phyloP scores from a whole-genome alignment of 2,329 filamentous ascomycete species.

The Clarireedia sp. region DNA sequence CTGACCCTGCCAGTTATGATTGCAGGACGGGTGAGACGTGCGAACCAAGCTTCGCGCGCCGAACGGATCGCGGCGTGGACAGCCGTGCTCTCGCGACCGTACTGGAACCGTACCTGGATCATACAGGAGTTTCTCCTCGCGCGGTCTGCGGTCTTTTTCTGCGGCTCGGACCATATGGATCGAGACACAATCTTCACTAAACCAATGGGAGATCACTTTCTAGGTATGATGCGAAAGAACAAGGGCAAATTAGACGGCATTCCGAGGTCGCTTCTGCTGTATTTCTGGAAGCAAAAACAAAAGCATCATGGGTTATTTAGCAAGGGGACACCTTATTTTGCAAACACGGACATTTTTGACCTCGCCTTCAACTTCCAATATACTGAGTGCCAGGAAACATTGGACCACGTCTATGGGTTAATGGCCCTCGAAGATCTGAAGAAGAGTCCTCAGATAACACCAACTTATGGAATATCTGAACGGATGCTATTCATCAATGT shows the following conservation, averaged over 20 bases:
- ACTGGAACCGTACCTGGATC: conserved; percentile 9
- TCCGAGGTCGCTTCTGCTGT: neutral
- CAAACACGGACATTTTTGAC: neutral
- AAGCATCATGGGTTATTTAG: conserved; percentile 1
- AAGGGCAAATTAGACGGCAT: neutral
- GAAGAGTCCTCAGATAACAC: conserved; percentile 3
- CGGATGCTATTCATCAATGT: neutral
- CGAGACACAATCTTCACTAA: neutral
- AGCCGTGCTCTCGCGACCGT: conserved; percentile 3
- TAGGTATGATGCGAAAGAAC: neutral
- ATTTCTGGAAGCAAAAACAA: neutral
- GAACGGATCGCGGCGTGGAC: neutral
- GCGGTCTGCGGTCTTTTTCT: neutral
- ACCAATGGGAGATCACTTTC: neutral
- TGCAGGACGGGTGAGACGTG: neutral
- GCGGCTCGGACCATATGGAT: conserved; percentile 1
- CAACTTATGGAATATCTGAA: neutral
- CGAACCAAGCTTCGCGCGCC: neutral
- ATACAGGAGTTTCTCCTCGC: conserved; percentile 8
- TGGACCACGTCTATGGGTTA: conserved; percentile 2
- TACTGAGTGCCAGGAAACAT: neutral
- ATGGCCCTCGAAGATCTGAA: neutral
- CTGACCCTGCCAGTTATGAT: neutral
- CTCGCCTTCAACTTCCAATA: conserved; percentile 4
- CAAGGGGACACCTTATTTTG: neutral